Conservation (phyloP, 768 basidiomycete genomes). For the Macrolepiota albuminosa region DNA sequence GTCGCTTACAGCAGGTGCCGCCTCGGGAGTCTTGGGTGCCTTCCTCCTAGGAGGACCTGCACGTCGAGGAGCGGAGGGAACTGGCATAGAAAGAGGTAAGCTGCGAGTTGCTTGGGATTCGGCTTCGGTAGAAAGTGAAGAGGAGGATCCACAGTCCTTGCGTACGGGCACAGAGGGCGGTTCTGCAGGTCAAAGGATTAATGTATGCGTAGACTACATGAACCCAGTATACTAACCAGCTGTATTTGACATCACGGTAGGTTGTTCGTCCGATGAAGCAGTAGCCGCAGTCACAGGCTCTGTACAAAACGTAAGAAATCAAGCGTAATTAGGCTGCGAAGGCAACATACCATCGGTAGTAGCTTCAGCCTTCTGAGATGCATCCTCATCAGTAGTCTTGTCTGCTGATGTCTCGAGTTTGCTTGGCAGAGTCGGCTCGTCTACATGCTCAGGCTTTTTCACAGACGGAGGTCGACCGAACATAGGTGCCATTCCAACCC, state of each 20-base stretch:
- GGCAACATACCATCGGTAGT: constrained; percentile 8
- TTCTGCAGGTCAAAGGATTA: constrained; percentile 1
- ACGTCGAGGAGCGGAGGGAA: constrained; percentile 69
- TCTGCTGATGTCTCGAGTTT: not conserved
- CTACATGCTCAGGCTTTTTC: constrained; percentile 25
- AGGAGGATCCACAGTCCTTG: constrained; percentile 23
- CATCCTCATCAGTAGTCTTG: constrained; percentile 7
- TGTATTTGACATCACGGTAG: not conserved
- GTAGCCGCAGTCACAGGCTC: constrained; percentile 2
- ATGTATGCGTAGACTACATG: not conserved
- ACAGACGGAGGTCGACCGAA: constrained; percentile 48
- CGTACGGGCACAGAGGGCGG: constrained; percentile 13
- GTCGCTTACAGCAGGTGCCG: constrained; percentile 13
- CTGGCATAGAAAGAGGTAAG: constrained; percentile 57
- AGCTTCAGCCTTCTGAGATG: constrained; percentile 2
- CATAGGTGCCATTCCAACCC: constrained; percentile 74
- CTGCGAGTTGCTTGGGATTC: constrained; percentile 29
- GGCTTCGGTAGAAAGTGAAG: constrained; percentile 22
- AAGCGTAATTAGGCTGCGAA: not conserved
- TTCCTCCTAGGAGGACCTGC: constrained; percentile 74
- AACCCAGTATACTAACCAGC: constrained; percentile 6
- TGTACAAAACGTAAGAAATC: constrained; percentile 3
- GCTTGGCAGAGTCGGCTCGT: constrained; percentile 21
- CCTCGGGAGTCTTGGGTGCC: constrained; percentile 40
- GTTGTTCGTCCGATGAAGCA: constrained; percentile 7